These are phyloP conservation scores for Glaciozyma antarctica DNA, from an alignment of 768 basidiomycete species.

Conservation along the genomic window DNA sequence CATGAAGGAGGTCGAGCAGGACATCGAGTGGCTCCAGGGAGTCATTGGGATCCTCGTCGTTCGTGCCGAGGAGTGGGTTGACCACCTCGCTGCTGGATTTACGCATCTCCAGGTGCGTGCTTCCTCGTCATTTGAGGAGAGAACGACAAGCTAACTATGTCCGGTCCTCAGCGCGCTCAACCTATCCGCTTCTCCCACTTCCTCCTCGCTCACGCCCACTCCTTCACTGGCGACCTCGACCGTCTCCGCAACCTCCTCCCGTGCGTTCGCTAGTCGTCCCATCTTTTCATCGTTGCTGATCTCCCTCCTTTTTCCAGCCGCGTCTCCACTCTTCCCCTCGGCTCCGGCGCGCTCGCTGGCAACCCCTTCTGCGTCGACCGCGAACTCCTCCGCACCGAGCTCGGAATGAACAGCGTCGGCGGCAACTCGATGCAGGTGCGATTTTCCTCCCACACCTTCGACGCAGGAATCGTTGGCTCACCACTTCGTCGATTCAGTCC, in stretches of 20 bases:
- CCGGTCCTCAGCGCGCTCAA: constrained; percentile 66
- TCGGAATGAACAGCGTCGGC: constrained; percentile 75
- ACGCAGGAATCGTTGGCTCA: too few species aligned
- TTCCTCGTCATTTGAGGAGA: not conserved
- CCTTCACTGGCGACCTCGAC: constrained; percentile 65
- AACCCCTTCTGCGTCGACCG: constrained; percentile 93
- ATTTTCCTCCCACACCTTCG: too few species aligned
- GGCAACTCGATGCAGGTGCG: constrained; percentile 79
- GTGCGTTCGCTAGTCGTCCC: not conserved
- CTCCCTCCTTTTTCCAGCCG: constrained; percentile 59
- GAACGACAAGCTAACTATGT: too few species aligned
- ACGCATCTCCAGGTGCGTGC: constrained; percentile 91
- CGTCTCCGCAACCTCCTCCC: constrained; percentile 34
- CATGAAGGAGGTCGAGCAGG: constrained; percentile 59
- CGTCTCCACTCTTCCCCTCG: constrained; percentile 85
- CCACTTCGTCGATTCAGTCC: constrained; percentile 42
- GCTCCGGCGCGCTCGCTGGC: constrained; percentile 88
- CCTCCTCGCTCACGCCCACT: constrained; percentile 86
- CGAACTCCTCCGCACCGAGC: constrained; percentile 79
- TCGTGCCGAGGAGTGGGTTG: constrained; percentile 86
- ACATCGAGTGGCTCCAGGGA: constrained; percentile 61
- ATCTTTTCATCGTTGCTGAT: not conserved
- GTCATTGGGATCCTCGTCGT: constrained; percentile 82
- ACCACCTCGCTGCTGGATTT: constrained; percentile 85
- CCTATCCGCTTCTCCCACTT: constrained; percentile 99